A percentile compares a stretch with the other conserved stretches of the same genome.
Conservation (phyloP, 106 monocot species). For the Posidonia australis region DNA sequence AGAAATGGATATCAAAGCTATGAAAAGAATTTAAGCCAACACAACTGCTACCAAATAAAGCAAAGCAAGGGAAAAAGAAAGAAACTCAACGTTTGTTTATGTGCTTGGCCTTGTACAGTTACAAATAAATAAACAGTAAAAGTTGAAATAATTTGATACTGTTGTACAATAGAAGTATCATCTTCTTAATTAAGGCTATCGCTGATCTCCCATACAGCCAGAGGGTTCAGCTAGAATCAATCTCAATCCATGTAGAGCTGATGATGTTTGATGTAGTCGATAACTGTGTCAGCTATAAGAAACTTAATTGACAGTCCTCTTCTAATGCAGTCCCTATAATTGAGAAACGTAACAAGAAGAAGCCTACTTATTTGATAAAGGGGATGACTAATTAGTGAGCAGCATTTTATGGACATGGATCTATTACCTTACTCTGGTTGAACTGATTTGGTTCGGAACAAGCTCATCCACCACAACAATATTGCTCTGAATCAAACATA, state of each 20-base stretch:
- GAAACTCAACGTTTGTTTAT: no score
- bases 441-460: constrained; percentile 84
- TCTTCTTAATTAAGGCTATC: no score
- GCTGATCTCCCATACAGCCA: no score
- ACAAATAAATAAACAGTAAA: no score
- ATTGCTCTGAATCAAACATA: constrained; percentile 35
- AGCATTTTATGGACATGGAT: neutral
- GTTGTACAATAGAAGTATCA: no score
- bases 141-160: no score
- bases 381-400: neutral
- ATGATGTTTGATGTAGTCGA: constrained; percentile 47
- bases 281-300: constrained; percentile 55
- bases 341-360: neutral
- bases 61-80: no score
- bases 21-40: no score
- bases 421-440: constrained; percentile 68
- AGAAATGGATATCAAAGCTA: no score
- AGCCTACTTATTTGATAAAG: no score
- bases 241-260: constrained; percentile 28
- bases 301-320: constrained; percentile 58
- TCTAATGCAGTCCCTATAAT: constrained; percentile 62
- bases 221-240: neutral
- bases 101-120: no score
- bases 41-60: no score
- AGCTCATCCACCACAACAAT: constrained; percentile 77